Base-by-base conservation (phyloP, 106 monocot species). In the Dioscorea alata region DNA sequence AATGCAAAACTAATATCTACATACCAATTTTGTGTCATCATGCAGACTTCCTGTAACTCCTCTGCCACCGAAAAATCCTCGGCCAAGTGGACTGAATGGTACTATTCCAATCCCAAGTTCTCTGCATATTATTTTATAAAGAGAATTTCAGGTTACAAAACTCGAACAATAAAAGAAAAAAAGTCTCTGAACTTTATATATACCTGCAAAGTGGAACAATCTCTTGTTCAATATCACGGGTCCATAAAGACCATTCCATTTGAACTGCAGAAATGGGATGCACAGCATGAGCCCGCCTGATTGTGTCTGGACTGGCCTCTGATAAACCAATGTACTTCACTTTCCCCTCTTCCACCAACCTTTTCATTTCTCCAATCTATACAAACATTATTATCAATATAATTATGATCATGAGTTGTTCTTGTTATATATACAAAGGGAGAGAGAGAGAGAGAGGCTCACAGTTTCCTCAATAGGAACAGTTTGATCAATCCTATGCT, bases 401-500 rank as follows among this genome's bases (percentile, higher is more conserved):
- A 0, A 42, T 42, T 1, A 42, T 42, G 6, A 42, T 42, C 0
- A 8, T 6, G 42, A 8, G 28, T 28, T 28, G 6, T 42, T 42
- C 9, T 42, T 42, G 42, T 42, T 42, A 0, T 19, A 8, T 1
- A 54, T 19, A n/a, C n/a, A 54, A 28, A 3, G 1, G 3, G 1
- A 1, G 5, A 54, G 5, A 19, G 13, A 54, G 28, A 19, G 18
- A 8, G 2, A 64, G 4, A 33, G 18, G 14, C 80, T 79, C 72
- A 94, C 90, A 66, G 87, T 90, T 57, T 85, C 94, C 69, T 94
- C 94, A 34, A 94, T 94, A 23, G 87, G 90, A 17, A 85, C 78
- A 10, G 82, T 68, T n/a, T 75, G 79, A 68, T 94, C 94, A 20
- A 94, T 16, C 23, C 90, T 79, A 58, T 94, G 94, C 57, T 80